Evolutionary conservation across 345 rosid genomes (phyloP).

Genomic region (Populus pruinosa): DNA sequence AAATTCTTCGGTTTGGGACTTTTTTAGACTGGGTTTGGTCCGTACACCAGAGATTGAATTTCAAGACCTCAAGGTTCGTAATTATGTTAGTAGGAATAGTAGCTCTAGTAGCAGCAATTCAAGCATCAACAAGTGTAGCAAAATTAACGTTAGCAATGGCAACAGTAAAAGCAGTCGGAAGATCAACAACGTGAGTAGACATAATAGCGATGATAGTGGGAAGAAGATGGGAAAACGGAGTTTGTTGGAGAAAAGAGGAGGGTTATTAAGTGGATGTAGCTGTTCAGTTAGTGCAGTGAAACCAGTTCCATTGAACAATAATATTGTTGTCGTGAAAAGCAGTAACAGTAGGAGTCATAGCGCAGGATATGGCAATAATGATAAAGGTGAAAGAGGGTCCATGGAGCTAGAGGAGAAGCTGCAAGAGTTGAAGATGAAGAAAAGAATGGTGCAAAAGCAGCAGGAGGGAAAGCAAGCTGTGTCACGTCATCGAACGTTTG

Average conservation of each 20-base stretch:
- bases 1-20: conserved; percentile 65
- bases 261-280: conserved; percentile 15
- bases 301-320: conserved; percentile 35
- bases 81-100: conserved; percentile 24
- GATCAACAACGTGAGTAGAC: not conserved
- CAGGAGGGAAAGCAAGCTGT: conserved; percentile 46
- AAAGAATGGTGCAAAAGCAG: conserved; percentile 38
- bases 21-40: conserved; percentile 61
- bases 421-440: conserved; percentile 31
- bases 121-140: not conserved
- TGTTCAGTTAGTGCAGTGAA: conserved; percentile 60
- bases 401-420: conserved; percentile 23
- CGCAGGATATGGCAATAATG: not conserved
- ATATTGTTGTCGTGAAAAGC: conserved; percentile 15
- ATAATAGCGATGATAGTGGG: not conserved
- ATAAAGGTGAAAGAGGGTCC: conserved; percentile 1
- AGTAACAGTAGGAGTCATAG: not conserved
- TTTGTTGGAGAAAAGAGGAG: conserved; percentile 30
- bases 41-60: conserved; percentile 77
- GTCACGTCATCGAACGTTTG: conserved; percentile 74
- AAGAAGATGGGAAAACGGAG: conserved; percentile 13
- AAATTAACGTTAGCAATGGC: conserved; percentile 35
- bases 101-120: conserved; percentile 47
- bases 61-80: conserved; percentile 43
- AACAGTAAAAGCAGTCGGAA: conserved; percentile 23